Evolutionary conservation across 805 yeast species (phyloP).

Genomic region (Cyberlindnera lachancei): DNA sequence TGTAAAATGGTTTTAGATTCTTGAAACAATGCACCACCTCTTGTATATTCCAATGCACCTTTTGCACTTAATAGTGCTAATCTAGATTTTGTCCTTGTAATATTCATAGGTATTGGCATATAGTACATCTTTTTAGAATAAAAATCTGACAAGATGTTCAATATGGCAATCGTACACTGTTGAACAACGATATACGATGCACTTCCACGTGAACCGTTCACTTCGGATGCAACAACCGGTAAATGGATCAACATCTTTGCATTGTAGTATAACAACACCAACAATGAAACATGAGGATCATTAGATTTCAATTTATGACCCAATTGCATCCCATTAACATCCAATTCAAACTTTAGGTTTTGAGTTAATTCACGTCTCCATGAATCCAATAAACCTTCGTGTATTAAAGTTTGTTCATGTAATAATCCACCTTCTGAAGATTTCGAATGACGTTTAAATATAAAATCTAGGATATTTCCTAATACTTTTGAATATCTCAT

Average conservation of each 20-base stretch:
- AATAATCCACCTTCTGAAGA: constrained; percentile 12
- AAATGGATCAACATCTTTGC: constrained; percentile 58
- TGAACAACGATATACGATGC: constrained; percentile 61
- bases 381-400: constrained; percentile 65
- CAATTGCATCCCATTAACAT: constrained; percentile 44
- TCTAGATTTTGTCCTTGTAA: constrained; percentile 55
- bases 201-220: constrained; percentile 28
- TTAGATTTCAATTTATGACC: constrained; percentile 22
- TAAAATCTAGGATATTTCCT: constrained; percentile 64
- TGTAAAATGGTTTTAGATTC: constrained; percentile 54
- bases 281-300: constrained; percentile 37
- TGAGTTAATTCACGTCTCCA: constrained; percentile 72
- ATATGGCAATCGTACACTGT: constrained; percentile 56
- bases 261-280: constrained; percentile 52
- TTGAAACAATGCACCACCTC: constrained; percentile 74
- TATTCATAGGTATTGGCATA: constrained; percentile 57
- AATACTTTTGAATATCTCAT: constrained; percentile 67
- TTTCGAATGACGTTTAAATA: constrained; percentile 46
- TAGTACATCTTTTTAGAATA: constrained; percentile 33
- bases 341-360: constrained; percentile 55
- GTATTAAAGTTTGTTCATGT: constrained; percentile 29
- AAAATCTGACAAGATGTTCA: constrained; percentile 41
- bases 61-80: constrained; percentile 59
- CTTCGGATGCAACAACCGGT: constrained; percentile 44
- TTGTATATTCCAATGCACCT: constrained; percentile 74